Conservation (phyloP, 2,329 filamentous ascomycete species). For the Hypoxylon sp. region DNA sequence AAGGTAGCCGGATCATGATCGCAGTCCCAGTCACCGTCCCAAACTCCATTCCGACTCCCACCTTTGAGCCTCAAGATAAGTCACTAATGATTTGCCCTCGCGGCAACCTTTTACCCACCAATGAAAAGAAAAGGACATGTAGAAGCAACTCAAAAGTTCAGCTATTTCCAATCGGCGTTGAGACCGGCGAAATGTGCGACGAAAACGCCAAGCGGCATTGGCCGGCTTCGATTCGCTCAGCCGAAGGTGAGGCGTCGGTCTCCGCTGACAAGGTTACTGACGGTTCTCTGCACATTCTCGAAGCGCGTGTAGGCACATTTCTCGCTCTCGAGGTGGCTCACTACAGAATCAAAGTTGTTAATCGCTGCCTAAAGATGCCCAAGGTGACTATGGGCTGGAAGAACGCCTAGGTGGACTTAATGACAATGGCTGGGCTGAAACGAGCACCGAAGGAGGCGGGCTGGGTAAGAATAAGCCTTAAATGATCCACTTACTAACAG, state of each 20-base stretch:
- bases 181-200: neutral
- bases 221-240: conserved; percentile 3
- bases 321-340: conserved; percentile 62
- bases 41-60: neutral
- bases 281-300: conserved; percentile 32
- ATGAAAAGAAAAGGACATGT: neutral
- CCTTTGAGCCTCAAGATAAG: neutral
- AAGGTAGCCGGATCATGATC: conserved; percentile 4
- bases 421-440: neutral
- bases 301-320: conserved; percentile 57
- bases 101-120: neutral
- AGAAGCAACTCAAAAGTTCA: neutral
- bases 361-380: neutral
- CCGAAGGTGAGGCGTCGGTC: conserved; percentile 29
- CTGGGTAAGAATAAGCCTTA: neutral
- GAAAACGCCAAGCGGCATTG: neutral
- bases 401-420: neutral
- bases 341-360: conserved; percentile 12
- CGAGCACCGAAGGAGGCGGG: neutral
- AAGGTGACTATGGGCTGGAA: neutral
- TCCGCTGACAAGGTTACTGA: conserved; percentile 25
- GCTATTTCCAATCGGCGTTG: neutral
- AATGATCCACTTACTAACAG: conserved; percentile 42
- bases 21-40: neutral
- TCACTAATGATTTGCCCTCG: neutral